phyloP scores from a whole-genome alignment of 2,329 filamentous ascomycete species.

The Aspergillus aculeatinus region DNA sequence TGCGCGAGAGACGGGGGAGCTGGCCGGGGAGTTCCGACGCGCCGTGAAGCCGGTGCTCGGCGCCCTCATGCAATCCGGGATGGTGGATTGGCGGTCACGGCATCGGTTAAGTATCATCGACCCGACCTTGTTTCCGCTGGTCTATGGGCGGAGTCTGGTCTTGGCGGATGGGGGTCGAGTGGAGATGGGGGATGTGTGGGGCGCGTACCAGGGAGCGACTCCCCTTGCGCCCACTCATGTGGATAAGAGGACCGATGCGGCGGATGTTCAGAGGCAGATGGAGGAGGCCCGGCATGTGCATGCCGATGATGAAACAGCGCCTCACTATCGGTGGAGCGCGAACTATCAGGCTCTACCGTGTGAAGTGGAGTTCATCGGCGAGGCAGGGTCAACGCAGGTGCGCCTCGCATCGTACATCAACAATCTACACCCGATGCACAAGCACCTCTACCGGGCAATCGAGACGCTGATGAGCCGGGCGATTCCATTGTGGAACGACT shows the following conservation, averaged over 20 bases:
- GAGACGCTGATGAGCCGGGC: neutral
- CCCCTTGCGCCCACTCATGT: neutral
- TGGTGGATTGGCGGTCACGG: neutral
- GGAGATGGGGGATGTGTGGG: neutral
- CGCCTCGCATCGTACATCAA: constrained; percentile 1
- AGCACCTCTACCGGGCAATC: neutral
- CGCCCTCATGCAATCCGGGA: neutral
- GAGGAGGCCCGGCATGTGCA: neutral
- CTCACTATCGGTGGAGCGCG: neutral
- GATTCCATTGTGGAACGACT: neutral
- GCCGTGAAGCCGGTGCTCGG: neutral
- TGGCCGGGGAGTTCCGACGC: neutral
- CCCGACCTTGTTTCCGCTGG: neutral
- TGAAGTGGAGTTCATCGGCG: neutral
- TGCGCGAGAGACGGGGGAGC: neutral
- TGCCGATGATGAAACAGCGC: neutral
- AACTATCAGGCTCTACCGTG: neutral
- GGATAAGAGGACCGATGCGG: neutral
- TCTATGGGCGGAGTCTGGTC: neutral
- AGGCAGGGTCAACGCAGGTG: neutral
- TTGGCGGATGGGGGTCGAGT: neutral
- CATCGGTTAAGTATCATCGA: neutral
- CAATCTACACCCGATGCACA: neutral
- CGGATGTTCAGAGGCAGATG: neutral
- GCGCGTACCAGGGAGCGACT: neutral